Evolutionary conservation across 73 alveolate genomes (phyloP).

Genomic region (Paramecium tetraurelia): DNA sequence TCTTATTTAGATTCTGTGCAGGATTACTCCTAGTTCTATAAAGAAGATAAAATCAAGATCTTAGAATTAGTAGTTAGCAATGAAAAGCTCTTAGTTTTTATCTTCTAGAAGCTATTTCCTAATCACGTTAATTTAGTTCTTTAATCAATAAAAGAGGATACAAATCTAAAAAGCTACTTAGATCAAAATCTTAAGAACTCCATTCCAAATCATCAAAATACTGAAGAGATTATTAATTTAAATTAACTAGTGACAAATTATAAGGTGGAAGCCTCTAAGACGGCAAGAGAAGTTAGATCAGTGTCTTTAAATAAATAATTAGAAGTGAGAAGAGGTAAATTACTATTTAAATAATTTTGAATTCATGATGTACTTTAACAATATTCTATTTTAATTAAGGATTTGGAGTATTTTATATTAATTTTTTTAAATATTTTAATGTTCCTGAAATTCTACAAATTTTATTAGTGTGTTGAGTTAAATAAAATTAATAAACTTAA

Average conservation of each 20-base stretch:
- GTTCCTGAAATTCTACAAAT: too few species aligned
- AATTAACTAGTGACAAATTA: not conserved
- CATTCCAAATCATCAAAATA: not conserved
- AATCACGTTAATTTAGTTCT: conserved; percentile 41
- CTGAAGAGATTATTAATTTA: not conserved
- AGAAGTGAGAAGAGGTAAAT: conserved; percentile 2
- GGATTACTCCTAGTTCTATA: conserved; percentile 27
- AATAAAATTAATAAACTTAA: too few species aligned
- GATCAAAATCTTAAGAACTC: not conserved
- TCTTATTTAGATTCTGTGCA: not conserved
- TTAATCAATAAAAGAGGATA: not conserved
- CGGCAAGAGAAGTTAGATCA: not conserved
- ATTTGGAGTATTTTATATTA: not conserved
- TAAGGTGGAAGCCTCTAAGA: not conserved
- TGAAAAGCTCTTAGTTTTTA: conserved; percentile 64
- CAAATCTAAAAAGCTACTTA: not conserved
- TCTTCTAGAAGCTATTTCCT: conserved; percentile 71
- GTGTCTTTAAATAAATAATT: not conserved
- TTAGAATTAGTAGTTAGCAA: conserved; percentile 66
- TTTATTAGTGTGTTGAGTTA: not conserved
- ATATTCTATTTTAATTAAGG: not conserved
- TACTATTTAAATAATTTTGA: not conserved
- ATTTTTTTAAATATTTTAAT: too few species aligned
- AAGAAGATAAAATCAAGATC: conserved; percentile 64
- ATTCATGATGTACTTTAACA: not conserved